Conservation (phyloP, 768 basidiomycete species). For the Leccinum truebloodii region DNA sequence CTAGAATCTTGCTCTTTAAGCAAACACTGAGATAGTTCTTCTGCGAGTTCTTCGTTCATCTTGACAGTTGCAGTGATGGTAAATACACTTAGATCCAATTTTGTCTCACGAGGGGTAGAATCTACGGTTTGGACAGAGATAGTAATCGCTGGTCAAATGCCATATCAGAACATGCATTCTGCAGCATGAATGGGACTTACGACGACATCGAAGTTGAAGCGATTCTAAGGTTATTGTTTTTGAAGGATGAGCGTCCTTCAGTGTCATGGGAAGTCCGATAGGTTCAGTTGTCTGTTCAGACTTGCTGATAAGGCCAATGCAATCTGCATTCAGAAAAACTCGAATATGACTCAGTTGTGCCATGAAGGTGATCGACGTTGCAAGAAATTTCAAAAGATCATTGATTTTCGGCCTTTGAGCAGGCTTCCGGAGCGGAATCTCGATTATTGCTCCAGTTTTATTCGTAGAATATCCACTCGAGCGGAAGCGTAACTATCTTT, state of each 20-base stretch:
- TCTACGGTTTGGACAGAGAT: neutral
- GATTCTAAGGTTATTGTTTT: constrained; percentile 56
- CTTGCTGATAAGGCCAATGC: constrained; percentile 68
- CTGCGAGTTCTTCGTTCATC: neutral
- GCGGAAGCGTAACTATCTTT: constrained; percentile 62
- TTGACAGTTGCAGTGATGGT: constrained; percentile 11
- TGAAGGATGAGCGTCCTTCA: constrained; percentile 51
- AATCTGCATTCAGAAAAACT: constrained; percentile 75
- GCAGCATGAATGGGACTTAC: neutral
- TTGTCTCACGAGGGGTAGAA: neutral
- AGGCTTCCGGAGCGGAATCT: constrained; percentile 80
- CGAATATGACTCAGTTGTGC: constrained; percentile 67
- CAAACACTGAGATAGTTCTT: constrained; percentile 1
- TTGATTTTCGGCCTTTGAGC: constrained; percentile 72
- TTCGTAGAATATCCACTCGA: constrained; percentile 55
- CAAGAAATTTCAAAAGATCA: constrained; percentile 85
- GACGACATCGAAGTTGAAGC: constrained; percentile 43
- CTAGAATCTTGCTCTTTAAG: neutral
- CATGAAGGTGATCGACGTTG: constrained; percentile 93
- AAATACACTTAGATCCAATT: constrained; percentile 22
- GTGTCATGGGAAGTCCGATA: constrained; percentile 52
- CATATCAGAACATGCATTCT: too few species aligned
- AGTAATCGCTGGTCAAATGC: too few species aligned
- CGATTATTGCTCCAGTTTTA: constrained; percentile 72
- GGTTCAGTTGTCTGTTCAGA: constrained; percentile 37